Conservation (phyloP, 2,329 filamentous ascomycete genomes). For the Xylaria sp. region DNA sequence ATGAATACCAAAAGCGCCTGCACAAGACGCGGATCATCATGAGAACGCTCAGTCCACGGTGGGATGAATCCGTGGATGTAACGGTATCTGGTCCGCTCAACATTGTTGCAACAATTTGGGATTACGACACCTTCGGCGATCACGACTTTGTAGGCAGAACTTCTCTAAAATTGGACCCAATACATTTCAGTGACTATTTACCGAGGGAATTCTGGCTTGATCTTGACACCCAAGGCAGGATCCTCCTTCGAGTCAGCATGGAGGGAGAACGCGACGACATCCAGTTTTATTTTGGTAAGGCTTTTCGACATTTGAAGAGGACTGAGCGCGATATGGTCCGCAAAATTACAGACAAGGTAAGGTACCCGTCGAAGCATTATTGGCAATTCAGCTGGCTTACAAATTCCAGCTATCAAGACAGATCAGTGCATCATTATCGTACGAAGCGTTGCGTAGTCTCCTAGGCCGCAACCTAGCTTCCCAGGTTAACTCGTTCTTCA, state of each 20-base stretch:
- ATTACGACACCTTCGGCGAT: constrained; percentile 96
- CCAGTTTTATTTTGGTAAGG: constrained; percentile 97
- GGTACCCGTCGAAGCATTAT: constrained; percentile 38
- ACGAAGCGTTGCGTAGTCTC: constrained; percentile 79
- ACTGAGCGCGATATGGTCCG: constrained; percentile 98
- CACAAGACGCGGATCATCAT: constrained; percentile 95
- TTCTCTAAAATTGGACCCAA: constrained; percentile 97
- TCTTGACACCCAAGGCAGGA: constrained; percentile 90
- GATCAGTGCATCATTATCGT: constrained; percentile 89
- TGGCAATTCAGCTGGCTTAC: constrained; percentile 29
- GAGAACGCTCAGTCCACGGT: constrained; percentile 89
- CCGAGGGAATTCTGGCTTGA: constrained; percentile 98
- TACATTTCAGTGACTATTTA: constrained; percentile 95
- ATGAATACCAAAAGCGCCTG: constrained; percentile 97
- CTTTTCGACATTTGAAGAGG: constrained; percentile 92
- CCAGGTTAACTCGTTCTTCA: constrained; percentile 59
- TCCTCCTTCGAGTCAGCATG: constrained; percentile 95
- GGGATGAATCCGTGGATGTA: constrained; percentile 98
- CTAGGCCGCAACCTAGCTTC: constrained; percentile 75
- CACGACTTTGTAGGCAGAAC: constrained; percentile 97
- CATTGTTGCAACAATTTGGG: constrained; percentile 97
- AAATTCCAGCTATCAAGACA: constrained; percentile 80
- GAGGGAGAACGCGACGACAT: constrained; percentile 98
- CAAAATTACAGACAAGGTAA: constrained; percentile 96
- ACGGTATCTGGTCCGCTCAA: constrained; percentile 92